phyloP scores from a whole-genome alignment of 2,329 filamentous ascomycete genomes.

The Fusarium longipes region DNA sequence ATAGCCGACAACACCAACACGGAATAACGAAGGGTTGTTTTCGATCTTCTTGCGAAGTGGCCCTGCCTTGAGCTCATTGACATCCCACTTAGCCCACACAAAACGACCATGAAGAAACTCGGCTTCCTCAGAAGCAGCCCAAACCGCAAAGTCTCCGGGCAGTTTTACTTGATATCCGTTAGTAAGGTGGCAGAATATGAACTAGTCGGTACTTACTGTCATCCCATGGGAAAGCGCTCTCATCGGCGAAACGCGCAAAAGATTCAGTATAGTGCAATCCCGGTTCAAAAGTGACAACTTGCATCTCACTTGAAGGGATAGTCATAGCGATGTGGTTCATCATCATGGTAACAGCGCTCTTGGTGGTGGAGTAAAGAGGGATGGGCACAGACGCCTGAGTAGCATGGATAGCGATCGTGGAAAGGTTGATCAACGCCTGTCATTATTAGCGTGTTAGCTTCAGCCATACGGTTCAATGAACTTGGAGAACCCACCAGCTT shows the following conservation, averaged over 20 bases:
- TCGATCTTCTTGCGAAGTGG: slow-evolving; percentile 2
- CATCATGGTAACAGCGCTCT: slow-evolving; percentile 51
- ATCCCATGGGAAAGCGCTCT: slow-evolving; percentile 13
- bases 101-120: slow-evolving; percentile 21
- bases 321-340: slow-evolving; percentile 56
- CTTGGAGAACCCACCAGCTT: neutral
- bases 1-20: neutral
- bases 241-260: neutral
- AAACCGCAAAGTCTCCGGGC: slow-evolving; percentile 13
- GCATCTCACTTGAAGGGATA: slow-evolving; percentile 39
- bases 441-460: accelerated
- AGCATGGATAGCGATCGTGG: neutral
- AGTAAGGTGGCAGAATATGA: accelerated
- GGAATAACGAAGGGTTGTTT: neutral
- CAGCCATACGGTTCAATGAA: accelerated
- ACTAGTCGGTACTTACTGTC: neutral
- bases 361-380: slow-evolving; percentile 52
- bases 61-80: slow-evolving; percentile 6
- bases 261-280: slow-evolving; percentile 16
- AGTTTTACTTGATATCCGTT: neutral
- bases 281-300: slow-evolving; percentile 42
- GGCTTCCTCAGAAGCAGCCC: slow-evolving; percentile 18
- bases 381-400: neutral
- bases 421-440: neutral
- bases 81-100: slow-evolving; percentile 19